Base-by-base conservation (phyloP, 345 rosid species). In the Stellera chamaejasme region DNA sequence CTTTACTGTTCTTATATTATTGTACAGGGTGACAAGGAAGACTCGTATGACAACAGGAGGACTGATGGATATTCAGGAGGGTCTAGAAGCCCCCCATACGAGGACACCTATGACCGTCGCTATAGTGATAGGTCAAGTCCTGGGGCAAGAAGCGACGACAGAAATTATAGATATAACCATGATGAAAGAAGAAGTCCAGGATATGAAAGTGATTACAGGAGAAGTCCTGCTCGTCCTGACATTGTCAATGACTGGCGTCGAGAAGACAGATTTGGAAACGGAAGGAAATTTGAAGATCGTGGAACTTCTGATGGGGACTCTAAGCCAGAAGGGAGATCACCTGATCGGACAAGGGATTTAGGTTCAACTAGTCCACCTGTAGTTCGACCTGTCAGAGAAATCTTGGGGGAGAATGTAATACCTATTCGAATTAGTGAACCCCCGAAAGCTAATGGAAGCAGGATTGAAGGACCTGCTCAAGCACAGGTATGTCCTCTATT, bases 231-330 rank as follows among this genome's bases (percentile, higher is more conserved):
- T 72, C 96, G 78, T 63, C 89, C 89, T 48, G 95, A 89, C 62
- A 36, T 82, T 27, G 46, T 80, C 62, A 93, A 77, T 75, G 99
- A 89, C 72, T 93, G 99, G 97, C 92, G 82, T 53, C 77, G 90
- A 49, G 96, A 89, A 47, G 95, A 87, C 68, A 93, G 96, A 75
- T 93, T 89, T 76, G 88, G 81, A 36, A 82, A 87, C 64, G 86
- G 79, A 43, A 74, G 64, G 68, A 79, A 75, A 71, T 52, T 62
- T 67, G 93, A 79, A 14, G 86, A 85, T 45, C 75, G 70, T 32
- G 70, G 79, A 63, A 36, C 41, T 25, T 77, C 79, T 49, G 87
- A 82, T 56, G 82, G 77, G 66, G 87, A 80, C 36, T 69, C 72
- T 36, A 82, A 70, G 73, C 63, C 66, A 26, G 87, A 76, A 66